Conservation (phyloP, 345 rosid species). For the Camelina sativa region DNA sequence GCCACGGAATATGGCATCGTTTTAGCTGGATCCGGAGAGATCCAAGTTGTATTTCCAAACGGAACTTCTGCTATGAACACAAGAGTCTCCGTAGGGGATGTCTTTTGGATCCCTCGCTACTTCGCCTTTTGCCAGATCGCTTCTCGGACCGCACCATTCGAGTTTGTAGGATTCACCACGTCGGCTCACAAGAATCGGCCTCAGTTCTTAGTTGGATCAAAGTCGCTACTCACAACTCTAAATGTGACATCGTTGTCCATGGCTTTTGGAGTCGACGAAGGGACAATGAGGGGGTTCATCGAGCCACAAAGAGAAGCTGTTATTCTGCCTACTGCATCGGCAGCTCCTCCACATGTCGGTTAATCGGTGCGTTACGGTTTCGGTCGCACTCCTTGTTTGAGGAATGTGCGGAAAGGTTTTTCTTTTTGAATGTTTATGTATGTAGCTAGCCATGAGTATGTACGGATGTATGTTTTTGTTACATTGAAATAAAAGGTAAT, state of each 20-base stretch:
- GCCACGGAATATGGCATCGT: slow-evolving; percentile 89
- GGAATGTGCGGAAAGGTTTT: not conserved
- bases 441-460: slow-evolving; percentile 28
- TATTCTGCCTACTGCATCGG: slow-evolving; percentile 65
- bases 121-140: slow-evolving; percentile 89
- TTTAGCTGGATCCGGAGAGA: slow-evolving; percentile 64
- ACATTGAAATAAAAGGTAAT: slow-evolving; percentile 5
- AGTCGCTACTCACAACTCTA: slow-evolving; percentile 58
- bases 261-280: slow-evolving; percentile 59
- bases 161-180: slow-evolving; percentile 89
- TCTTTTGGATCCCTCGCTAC: slow-evolving; percentile 85
- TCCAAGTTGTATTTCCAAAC: slow-evolving; percentile 75
- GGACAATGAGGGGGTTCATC: slow-evolving; percentile 44
- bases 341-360: slow-evolving; percentile 50
- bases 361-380: slow-evolving; percentile 1
- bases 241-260: slow-evolving; percentile 59
- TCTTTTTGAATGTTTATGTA: slow-evolving; percentile 19
- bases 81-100: slow-evolving; percentile 64
- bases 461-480: slow-evolving; percentile 26
- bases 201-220: slow-evolving; percentile 73
- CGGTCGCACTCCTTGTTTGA: not conserved
- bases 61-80: slow-evolving; percentile 70
- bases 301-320: slow-evolving; percentile 63
- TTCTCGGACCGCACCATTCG: slow-evolving; percentile 58
- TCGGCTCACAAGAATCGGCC: slow-evolving; percentile 77